phyloP scores from a whole-genome alignment of 2,329 filamentous ascomycete species.

The Calonectria honghensis region DNA sequence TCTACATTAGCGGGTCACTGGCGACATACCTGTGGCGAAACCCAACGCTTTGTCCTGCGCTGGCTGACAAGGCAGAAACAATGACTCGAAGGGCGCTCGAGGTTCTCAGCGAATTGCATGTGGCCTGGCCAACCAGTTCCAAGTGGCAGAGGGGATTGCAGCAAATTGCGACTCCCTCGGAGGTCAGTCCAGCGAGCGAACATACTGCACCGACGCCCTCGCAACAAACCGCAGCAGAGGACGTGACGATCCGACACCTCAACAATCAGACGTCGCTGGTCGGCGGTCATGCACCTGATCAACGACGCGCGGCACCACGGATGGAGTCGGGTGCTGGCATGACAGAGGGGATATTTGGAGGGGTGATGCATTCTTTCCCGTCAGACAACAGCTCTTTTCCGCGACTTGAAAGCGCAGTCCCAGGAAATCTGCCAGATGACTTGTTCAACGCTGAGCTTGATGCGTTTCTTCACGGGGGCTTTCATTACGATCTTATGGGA shows the following conservation, averaged over 20 bases:
- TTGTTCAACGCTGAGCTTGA: constrained; percentile 42
- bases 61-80: constrained; percentile 51
- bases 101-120: constrained; percentile 51
- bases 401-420: constrained; percentile 17
- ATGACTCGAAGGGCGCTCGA: constrained; percentile 54
- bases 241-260: not conserved
- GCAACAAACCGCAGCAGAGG: not conserved
- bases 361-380: constrained; percentile 32
- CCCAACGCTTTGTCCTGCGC: constrained; percentile 54
- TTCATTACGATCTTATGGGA: constrained; percentile 41
- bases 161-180: constrained; percentile 46
- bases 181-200: constrained; percentile 27
- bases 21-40: constrained; percentile 57
- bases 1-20: constrained; percentile 64
- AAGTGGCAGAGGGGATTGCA: constrained; percentile 49
- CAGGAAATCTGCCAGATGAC: constrained; percentile 25
- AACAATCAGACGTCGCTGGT: not conserved
- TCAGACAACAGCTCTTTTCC: constrained; percentile 24
- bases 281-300: not conserved
- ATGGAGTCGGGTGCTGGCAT: not conserved
- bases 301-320: not conserved
- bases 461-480: constrained; percentile 44
- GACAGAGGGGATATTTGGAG: constrained; percentile 36
- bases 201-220: not conserved
- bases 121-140: constrained; percentile 53